Evolutionary conservation across 73 alveolate species (phyloP), one percentile per base, ranked within the genome.

Genomic region (Paramecium primaurelia): DNA sequence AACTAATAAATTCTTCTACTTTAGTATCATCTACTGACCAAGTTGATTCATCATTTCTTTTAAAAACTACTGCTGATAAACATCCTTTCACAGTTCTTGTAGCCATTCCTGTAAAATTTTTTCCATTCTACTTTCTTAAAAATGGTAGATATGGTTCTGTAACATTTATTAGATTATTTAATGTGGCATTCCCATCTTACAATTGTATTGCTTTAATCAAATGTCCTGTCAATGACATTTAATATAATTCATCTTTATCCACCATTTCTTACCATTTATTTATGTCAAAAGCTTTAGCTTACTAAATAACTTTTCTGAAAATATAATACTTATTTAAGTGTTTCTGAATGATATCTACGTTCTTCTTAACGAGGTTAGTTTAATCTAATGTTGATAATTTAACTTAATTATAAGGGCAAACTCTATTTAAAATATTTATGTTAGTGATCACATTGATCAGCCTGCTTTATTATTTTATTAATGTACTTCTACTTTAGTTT

Each of bases 161-260:
- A 20, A 42, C 44, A 12, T 80, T 44, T 20, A 80, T 44, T 7
- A 80, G 58, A 10, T 80, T 44, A 20, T 22, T 47, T n/a, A 80
- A 47, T 2, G 91, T 14, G 5, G 91, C 91, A 34, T 36, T 47
- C 9, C 73, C 73, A 32, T 49, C 30, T 12, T 80, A 14, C 1
- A 28, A 12, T 12, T 80, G n/a, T 16, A 80, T 80, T 12, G 73
- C 71, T 12, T 49, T 28, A 5, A 80, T 80, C n/a, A 80, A 64
- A 80, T 80, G 91, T 1, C 91, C 91, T 16, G 73, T 80, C 34
- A 80, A 49, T 20, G 91, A 80, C 91, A 80, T 80, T 26, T 80
- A 25, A 20, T 44, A 80, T 3, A 80, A 36, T 26, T 80, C 71
- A 11, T 80, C 73, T 6, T 34, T 34, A 26, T 80, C 75, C 3